Percentiles rank a stretch among this genome's conserved stretches.
phyloP scores from a whole-genome alignment of 805 yeast species.

The Tetrapisispora arboricola region DNA sequence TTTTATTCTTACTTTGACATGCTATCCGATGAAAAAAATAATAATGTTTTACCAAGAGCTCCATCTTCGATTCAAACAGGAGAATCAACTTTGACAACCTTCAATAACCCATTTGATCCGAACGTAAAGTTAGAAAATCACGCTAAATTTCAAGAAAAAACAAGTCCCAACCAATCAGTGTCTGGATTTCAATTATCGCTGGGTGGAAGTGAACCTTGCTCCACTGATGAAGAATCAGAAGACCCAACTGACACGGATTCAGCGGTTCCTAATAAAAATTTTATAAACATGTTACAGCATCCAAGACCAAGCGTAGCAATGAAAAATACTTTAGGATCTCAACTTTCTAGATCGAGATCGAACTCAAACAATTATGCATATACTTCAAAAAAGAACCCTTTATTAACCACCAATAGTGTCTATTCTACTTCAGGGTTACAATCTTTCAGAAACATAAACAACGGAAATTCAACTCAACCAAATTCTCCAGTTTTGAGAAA shows the following conservation, averaged over 20 bases:
- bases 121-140: neutral
- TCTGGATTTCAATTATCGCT: conserved; percentile 21
- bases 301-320: neutral
- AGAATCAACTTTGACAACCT: neutral
- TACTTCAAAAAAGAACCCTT: conserved; percentile 5
- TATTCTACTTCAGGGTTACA: neutral
- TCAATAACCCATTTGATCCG: neutral
- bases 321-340: conserved; percentile 7
- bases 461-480: neutral
- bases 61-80: neutral
- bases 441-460: neutral
- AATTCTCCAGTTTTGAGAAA: conserved; percentile 1
- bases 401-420: neutral
- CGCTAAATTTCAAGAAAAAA: neutral
- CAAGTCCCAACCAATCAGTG: neutral
- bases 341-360: conserved; percentile 13
- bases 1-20: conserved; percentile 77
- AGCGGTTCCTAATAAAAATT: neutral
- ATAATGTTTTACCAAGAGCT: neutral
- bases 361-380: conserved; percentile 6
- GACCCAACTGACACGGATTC: neutral
- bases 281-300: neutral
- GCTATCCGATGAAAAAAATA: conserved; percentile 43
- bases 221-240: conserved; percentile 20
- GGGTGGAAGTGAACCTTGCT: conserved; percentile 22